A percentile compares a stretch with the other conserved stretches of the same genome.
phyloP scores from a whole-genome alignment of 2,329 filamentous ascomycete species.

The Pezicula carpinea region DNA sequence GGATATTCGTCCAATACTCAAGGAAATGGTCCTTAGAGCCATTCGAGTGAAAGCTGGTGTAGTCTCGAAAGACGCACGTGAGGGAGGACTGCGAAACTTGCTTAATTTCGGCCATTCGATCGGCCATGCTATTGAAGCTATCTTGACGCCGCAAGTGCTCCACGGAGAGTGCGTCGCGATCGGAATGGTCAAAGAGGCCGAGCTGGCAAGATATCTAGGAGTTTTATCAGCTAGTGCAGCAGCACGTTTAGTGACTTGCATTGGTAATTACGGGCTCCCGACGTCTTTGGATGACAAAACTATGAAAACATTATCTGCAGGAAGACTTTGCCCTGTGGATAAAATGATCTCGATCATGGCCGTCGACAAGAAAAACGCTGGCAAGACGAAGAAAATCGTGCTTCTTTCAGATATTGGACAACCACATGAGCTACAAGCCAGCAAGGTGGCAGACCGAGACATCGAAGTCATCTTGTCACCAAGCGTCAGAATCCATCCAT shows the following conservation, averaged over 20 bases:
- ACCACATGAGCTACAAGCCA: conserved; percentile 83
- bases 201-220: conserved; percentile 84
- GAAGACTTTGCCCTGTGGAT: conserved; percentile 83
- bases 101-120: conserved; percentile 98
- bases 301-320: conserved; percentile 76
- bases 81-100: conserved; percentile 88
- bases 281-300: conserved; percentile 80
- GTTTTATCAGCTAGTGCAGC: conserved; percentile 82
- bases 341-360: conserved; percentile 88
- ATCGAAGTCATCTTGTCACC: conserved; percentile 82
- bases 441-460: conserved; percentile 77
- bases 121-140: conserved; percentile 92
- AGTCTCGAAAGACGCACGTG: conserved; percentile 89
- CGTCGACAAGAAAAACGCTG: conserved; percentile 98
- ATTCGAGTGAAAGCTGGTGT: conserved; percentile 93
- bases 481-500: too few species aligned
- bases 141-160: conserved; percentile 89
- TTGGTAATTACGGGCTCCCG: conserved; percentile 85
- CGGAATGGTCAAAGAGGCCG: conserved; percentile 97
- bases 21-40: conserved; percentile 80
- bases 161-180: conserved; percentile 96
- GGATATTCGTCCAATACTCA: conserved; percentile 61
- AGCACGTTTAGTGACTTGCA: conserved; percentile 84
- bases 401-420: conserved; percentile 85
- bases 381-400: conserved; percentile 91